These are phyloP conservation scores for Discostella stelligera DNA, from an alignment of 352 stramenopile genomes.

Conservation along the genomic window DNA sequence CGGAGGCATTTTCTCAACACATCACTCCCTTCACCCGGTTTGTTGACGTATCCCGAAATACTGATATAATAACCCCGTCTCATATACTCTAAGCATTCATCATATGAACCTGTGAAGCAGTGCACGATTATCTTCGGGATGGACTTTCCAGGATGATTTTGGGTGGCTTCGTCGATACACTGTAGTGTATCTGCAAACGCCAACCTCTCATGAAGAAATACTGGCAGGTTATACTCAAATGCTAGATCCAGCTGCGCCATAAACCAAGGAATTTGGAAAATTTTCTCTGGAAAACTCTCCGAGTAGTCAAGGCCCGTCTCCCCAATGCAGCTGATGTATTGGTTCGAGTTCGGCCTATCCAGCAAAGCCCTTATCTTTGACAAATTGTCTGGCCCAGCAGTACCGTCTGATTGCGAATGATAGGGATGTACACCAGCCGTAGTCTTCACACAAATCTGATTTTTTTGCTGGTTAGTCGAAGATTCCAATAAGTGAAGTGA, in stretches of 20 bases:
- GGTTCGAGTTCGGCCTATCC: slow-evolving; percentile 15
- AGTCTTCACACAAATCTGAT: slow-evolving; percentile 59
- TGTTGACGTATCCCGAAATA: slow-evolving; percentile 65
- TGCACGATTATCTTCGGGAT: slow-evolving; percentile 73
- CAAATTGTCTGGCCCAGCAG: slow-evolving; percentile 6
- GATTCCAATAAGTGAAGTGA: slow-evolving; percentile 28
- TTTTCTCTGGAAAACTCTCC: slow-evolving; percentile 70
- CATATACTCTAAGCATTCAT: slow-evolving; percentile 74
- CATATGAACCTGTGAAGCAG: slow-evolving; percentile 80
- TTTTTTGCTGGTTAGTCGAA: slow-evolving; percentile 13
- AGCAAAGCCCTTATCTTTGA: slow-evolving; percentile 20
- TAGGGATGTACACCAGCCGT: slow-evolving; percentile 82
- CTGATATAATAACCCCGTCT: slow-evolving; percentile 4
- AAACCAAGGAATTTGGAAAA: slow-evolving; percentile 72
- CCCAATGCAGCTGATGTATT: slow-evolving; percentile 63
- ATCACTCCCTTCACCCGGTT: slow-evolving; percentile 51
- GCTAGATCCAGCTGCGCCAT: slow-evolving; percentile 70
- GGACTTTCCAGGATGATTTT: slow-evolving; percentile 25
- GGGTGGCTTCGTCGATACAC: slow-evolving; percentile 58
- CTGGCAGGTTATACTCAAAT: slow-evolving; percentile 60
- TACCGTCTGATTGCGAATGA: slow-evolving; percentile 53
- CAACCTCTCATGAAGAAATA: slow-evolving; percentile 81
- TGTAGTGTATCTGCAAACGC: slow-evolving; percentile 72
- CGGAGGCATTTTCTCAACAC: slow-evolving; percentile 56
- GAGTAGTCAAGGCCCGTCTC: slow-evolving; percentile 80